phyloP scores from a whole-genome alignment of 2,329 filamentous ascomycete genomes.

The Decorospora gaudefroyi region DNA sequence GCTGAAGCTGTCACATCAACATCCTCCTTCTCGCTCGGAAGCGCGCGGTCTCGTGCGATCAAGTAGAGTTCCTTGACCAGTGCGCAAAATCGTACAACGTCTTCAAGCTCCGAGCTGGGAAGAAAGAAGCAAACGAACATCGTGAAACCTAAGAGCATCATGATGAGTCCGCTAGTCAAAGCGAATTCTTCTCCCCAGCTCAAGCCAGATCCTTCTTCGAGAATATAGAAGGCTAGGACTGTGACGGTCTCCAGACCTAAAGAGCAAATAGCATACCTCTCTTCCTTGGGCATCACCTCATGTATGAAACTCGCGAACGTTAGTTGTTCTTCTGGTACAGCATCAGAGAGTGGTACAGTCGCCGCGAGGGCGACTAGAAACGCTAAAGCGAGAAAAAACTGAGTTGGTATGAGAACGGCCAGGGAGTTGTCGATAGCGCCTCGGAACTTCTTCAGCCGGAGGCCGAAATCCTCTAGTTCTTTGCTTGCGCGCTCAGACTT shows the following conservation, averaged over 20 bases:
- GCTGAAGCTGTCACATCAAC: neutral
- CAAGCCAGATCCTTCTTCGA: neutral
- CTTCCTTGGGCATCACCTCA: too few relatives aligned
- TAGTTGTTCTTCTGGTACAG: too few relatives aligned
- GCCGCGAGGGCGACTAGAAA: too few relatives aligned
- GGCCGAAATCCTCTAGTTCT: neutral
- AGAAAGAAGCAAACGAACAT: constrained; percentile 5
- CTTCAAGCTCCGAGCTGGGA: neutral
- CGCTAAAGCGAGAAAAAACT: neutral
- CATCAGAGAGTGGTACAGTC: too few relatives aligned
- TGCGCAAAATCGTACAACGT: neutral
- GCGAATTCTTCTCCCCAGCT: neutral
- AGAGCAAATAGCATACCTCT: too few relatives aligned
- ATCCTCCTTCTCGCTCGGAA: neutral
- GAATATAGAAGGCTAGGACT: neutral
- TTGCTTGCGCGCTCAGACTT: neutral
- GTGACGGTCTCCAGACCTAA: too few relatives aligned
- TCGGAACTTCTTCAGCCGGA: neutral
- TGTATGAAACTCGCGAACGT: too few relatives aligned
- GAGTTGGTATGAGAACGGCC: neutral
- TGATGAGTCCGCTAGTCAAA: neutral
- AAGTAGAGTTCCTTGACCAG: constrained; percentile 6
- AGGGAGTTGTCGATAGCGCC: neutral
- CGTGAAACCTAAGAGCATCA: neutral
- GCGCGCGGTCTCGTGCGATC: neutral